These are phyloP conservation scores for Trichoderma atroviride DNA, from an alignment of 2,329 filamentous ascomycete genomes.

Conservation along the genomic window DNA sequence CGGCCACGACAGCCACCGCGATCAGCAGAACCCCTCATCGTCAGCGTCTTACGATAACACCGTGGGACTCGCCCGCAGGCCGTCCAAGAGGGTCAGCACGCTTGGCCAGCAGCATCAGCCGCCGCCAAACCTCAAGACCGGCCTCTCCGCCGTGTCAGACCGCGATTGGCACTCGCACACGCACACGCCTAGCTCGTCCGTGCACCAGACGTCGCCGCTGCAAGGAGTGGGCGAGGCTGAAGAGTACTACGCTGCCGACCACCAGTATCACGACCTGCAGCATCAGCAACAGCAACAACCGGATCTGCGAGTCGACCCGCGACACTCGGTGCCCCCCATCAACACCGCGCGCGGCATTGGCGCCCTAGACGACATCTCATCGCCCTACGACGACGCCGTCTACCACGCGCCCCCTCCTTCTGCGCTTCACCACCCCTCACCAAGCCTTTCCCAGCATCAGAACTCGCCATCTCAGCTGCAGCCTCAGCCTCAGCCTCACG, in stretches of 20 bases:
- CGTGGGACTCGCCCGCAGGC: constrained; percentile 53
- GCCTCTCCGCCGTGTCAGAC: constrained; percentile 36
- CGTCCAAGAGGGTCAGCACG: constrained; percentile 55
- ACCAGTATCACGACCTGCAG: constrained; percentile 38
- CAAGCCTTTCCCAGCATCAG: constrained; percentile 32
- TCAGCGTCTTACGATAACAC: constrained; percentile 52
- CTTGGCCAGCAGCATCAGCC: constrained; percentile 46
- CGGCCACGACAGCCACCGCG: constrained; percentile 25
- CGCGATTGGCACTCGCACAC: constrained; percentile 30
- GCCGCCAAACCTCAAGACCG: constrained; percentile 48
- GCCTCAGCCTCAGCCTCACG: constrained; percentile 31
- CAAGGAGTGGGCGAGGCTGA: constrained; percentile 49
- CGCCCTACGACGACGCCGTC: constrained; percentile 51
- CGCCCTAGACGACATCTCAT: constrained; percentile 45
- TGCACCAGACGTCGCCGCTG: constrained; percentile 44
- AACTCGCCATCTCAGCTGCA: constrained; percentile 31
- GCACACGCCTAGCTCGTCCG: constrained; percentile 28
- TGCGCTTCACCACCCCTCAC: constrained; percentile 31
- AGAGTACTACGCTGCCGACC: constrained; percentile 36
- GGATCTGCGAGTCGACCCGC: constrained; percentile 40
- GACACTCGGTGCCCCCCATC: constrained; percentile 31
- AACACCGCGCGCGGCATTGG: constrained; percentile 53
- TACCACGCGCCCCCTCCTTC: constrained; percentile 47
- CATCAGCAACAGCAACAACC: constrained; percentile 38
- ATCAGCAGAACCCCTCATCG: constrained; percentile 37